Evolutionary conservation across 345 rosid genomes (phyloP), one percentile per base, ranked within the genome.

Genomic region (Eucalyptus curtisii): DNA sequence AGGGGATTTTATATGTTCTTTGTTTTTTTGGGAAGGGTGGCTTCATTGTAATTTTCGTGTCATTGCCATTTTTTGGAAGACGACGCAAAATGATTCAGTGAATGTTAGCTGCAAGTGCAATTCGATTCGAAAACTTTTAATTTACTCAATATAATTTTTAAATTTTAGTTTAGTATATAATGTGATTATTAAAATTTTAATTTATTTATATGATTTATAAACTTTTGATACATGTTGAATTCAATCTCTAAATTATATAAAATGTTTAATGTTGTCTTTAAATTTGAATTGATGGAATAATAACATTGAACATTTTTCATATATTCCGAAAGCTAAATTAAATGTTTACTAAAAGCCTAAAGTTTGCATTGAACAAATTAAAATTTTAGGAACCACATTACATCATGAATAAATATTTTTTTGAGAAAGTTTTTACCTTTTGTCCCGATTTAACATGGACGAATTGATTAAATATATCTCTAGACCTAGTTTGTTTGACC

Each of bases 301-400:
- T 25, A 10, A 55, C 0, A 24, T 22, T 24, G 6, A 55, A 55
- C 3, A 55, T 4, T 55, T 55, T 55, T 22, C 13, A 10, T 55
- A 24, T 55, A 2, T 10, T 55, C 1, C 1, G 0, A 22, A 22
- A 25, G 6, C 30, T 55, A 22, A 55, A 55, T 55, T 24, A 13
- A 22, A 24, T 0, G 13, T 24, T 24, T 55, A 24, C 6, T 1
- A 10, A 55, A 55, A 10, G 3, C 10, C 0, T 10, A 24, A 1
- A 55, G 13, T 0, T 0, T 0, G 0, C 0, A 55, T 55, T 24
- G 6, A 10, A 55, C 0, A 55, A 55, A 55, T 24, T 10, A 55
- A 55, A 55, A 24, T 24, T 55, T 55, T 2, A 9, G 5, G 1
- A 4, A 55, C 0, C 3, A 22, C 0, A 10, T 55, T 55, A 1